A percentile compares a stretch with the other conserved stretches of the same genome.
Evolutionary conservation across 179 eudicot genomes (phyloP).

Genomic region (Beta lomatogona): DNA sequence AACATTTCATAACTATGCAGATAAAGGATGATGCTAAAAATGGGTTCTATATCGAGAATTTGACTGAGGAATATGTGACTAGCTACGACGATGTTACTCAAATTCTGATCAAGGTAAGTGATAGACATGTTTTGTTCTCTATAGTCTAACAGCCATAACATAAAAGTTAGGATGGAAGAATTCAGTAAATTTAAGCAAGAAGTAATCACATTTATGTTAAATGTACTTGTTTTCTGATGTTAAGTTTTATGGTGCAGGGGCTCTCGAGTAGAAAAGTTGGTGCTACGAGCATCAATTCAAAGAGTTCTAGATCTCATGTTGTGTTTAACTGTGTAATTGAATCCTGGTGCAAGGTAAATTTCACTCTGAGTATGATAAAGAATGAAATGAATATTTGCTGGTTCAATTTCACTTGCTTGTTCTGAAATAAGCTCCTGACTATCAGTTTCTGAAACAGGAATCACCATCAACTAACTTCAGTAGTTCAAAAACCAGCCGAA

Average conservation of each 20-base stretch:
- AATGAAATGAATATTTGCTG: not conserved
- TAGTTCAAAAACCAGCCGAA: conserved; percentile 88
- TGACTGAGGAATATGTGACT: conserved; percentile 89
- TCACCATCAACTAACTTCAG: conserved; percentile 68
- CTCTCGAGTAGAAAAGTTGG: conserved; percentile 87
- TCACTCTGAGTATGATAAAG: not conserved
- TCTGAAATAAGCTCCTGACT: not conserved
- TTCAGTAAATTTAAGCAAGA: not conserved
- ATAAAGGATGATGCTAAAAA: conserved; percentile 79
- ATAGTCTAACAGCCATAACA: not conserved
- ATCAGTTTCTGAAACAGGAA: conserved; percentile 46
- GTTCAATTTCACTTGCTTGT: not conserved
- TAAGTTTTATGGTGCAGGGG: conserved; percentile 53
- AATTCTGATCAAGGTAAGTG: conserved; percentile 69
- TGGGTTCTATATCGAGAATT: conserved; percentile 81
- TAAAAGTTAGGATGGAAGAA: not conserved
- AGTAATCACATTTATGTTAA: not conserved
- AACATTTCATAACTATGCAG: conserved; percentile 42
- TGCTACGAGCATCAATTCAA: conserved; percentile 75
- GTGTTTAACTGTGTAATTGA: conserved; percentile 86
- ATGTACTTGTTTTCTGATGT: conserved; percentile 1
- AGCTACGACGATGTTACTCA: conserved; percentile 83
- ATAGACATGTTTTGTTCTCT: not conserved
- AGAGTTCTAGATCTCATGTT: conserved; percentile 87
- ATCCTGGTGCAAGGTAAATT: conserved; percentile 93